Base-by-base conservation (phyloP, 169 alveolate species). In the Plasmodium malariae region DNA sequence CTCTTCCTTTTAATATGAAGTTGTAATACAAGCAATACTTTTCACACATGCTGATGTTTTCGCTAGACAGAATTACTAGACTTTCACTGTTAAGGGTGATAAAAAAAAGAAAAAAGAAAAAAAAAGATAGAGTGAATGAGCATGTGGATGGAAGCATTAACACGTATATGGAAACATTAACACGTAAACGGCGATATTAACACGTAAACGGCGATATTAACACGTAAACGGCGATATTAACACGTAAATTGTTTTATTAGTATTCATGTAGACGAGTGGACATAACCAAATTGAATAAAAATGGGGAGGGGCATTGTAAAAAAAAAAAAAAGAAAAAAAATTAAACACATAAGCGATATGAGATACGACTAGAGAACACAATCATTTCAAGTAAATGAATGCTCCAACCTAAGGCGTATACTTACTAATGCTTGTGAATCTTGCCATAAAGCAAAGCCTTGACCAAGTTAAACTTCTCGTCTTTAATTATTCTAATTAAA, bases 381-480 rank as follows among this genome's bases (percentile, higher is more conserved):
- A n/a, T n/a, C n/a, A n/a, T n/a, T n/a, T n/a, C n/a, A n/a, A n/a
- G n/a, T n/a, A n/a, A n/a, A n/a, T n/a, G n/a, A n/a, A n/a, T n/a
- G n/a, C n/a, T n/a, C n/a, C n/a, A n/a, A n/a, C n/a, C n/a, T n/a
- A 26, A 19, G 34, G 28, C 19, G 17, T 3, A 9, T 7, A 55
- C 88, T 57, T 54, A 74, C 89, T 76, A 76, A 40, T 76, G 89
- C 30, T 19, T 28, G 55, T 76, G 76, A 21, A 76, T 5, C 12
- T 55, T 67, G 6, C 78, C 89, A 17, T 43, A 83, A 11, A 83
- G 34, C 26, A 68, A 14, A 21, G 71, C 91, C 43, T 49, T 68
- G 1, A 54, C 70, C 0, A 83, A 59, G 21, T 70, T 24, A 26
- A 65, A 67, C 1, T 49, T 28, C 28, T 26, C 24, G 3, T 28